Base-by-base conservation (phyloP, 2,329 filamentous ascomycete species). In the Herpotrichia juniperi region DNA sequence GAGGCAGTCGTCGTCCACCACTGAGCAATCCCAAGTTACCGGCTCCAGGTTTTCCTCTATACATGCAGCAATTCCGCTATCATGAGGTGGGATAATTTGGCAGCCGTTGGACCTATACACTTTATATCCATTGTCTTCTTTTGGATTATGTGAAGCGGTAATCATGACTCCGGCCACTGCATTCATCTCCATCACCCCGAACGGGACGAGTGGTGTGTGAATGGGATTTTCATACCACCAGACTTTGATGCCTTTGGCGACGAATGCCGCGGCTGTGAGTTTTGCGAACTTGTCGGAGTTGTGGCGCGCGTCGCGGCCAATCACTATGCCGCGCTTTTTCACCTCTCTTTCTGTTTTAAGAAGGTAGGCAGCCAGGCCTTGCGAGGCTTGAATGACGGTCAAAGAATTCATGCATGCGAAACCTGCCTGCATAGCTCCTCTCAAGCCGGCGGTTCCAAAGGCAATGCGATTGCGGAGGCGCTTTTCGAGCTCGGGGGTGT, bases 51-150 rank as follows among this genome's bases (percentile, higher is more conserved):
- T 85, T 30, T 78, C 65, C 31, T 78, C 70, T 44, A 88, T 88
- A 2, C 80, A 78, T 30, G 73, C 72, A 4, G 83, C 81, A 49
- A 88, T 88, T 25, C 82, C 80, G 17, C 64, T 73, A 58, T 87
- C 85, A 55, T 83, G 80, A 3, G 85, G 85, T 9, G 83, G 79
- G 47, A 87, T 86, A 57, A 88, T 87, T 65, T 88, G 85, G 61
- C 83, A 85, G 2, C 84, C 85, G 62, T 87, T 87, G 14, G 75
- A 76, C 76, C 83, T 86, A 72, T 87, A 88, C 8, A 88, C 85
- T 72, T 88, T 88, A 72, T 87, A 87, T 17, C 85, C 85, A 63
- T 87, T 87, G 64, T 87, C 84, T 59, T 81, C 76, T 40, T 83
- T 81, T 12, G 85, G 84, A 59, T 88, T 87, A 68, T 87, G 84